phyloP scores from a whole-genome alignment of 208 protist species.

The Vickermania ingenoplastis region DNA sequence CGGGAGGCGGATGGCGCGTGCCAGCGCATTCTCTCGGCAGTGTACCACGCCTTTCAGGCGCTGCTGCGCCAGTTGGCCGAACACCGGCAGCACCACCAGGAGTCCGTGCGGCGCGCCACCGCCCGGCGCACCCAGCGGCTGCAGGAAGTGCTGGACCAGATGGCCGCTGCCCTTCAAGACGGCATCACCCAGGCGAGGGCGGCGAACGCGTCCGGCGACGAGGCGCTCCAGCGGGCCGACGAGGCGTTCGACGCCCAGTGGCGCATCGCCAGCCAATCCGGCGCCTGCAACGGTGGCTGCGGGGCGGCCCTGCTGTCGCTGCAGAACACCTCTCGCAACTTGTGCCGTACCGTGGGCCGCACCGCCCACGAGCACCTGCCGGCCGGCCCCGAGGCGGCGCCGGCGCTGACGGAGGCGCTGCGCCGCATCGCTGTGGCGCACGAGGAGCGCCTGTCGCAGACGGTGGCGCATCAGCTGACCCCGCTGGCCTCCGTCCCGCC shows the following conservation, averaged over 20 bases:
- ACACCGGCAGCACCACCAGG: background rate
- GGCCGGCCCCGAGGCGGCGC: slow-evolving; percentile 9
- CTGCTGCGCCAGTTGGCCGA: slow-evolving; percentile 1
- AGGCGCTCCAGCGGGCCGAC: background rate
- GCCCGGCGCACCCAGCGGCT: background rate
- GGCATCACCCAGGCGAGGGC: too few species aligned
- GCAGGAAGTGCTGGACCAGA: too few species aligned
- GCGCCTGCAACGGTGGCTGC: background rate
- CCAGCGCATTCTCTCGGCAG: slow-evolving; percentile 13
- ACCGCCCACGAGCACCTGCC: slow-evolving; percentile 30
- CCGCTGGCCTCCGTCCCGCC: slow-evolving; percentile 3
- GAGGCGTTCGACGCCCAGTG: background rate
- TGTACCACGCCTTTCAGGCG: slow-evolving; percentile 12
- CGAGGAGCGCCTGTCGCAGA: slow-evolving; percentile 8
- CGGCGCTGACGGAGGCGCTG: slow-evolving; percentile 22
- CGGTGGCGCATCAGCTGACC: slow-evolving; percentile 11
- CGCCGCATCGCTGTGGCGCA: slow-evolving; percentile 25
- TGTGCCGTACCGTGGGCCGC: slow-evolving; percentile 30
- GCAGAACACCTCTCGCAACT: slow-evolving; percentile 30
- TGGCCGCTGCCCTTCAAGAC: too few species aligned
- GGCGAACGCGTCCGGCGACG: too few species aligned
- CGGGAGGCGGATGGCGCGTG: slow-evolving; percentile 23
- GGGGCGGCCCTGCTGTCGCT: slow-evolving; percentile 13
- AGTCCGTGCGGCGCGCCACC: background rate
- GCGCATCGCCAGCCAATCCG: background rate